Evolutionary conservation across 352 stramenopile species (phyloP).

Genomic region (Phytophthora syringae): DNA sequence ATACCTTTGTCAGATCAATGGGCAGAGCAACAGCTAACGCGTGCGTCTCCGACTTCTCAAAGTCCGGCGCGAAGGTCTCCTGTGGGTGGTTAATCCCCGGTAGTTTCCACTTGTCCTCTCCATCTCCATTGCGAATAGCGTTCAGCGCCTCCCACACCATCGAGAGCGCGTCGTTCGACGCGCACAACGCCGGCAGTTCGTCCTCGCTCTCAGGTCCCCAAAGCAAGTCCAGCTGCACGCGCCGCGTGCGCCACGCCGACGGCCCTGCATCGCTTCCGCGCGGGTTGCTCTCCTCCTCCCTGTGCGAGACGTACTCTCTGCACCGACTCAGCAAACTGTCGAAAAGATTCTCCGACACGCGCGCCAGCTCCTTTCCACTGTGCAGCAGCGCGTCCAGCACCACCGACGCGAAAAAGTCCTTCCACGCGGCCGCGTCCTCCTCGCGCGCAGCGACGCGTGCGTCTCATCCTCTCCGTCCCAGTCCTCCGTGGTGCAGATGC

Average conservation of each 20-base stretch:
- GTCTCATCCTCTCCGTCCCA: conserved; percentile 61
- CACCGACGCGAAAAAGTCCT: conserved; percentile 77
- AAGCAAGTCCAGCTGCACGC: conserved; percentile 70
- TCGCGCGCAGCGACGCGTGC: conserved; percentile 36
- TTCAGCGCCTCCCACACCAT: conserved; percentile 69
- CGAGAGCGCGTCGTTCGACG: conserved; percentile 63
- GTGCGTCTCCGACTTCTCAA: conserved; percentile 50
- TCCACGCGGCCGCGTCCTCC: conserved; percentile 72
- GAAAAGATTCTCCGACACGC: conserved; percentile 61
- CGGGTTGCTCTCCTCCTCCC: conserved; percentile 70
- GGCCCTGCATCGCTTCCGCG: conserved; percentile 44
- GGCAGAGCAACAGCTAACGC: conserved; percentile 46
- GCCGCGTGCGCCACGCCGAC: conserved; percentile 73
- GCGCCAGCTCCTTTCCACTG: conserved; percentile 53
- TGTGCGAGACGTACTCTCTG: conserved; percentile 71
- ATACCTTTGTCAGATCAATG: conserved; percentile 59
- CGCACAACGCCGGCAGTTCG: conserved; percentile 59
- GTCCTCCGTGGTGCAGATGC: conserved; percentile 67
- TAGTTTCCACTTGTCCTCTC: conserved; percentile 57
- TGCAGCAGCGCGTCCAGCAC: conserved; percentile 78
- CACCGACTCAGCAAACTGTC: conserved; percentile 75
- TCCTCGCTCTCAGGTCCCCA: conserved; percentile 70
- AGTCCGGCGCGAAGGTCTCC: conserved; percentile 44
- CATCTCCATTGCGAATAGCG: conserved; percentile 34
- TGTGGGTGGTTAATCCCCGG: conserved; percentile 65